Evolutionary conservation across 495 filamentous ascomycete genomes (phyloP), one percentile per base, ranked within the genome.

Genomic region (Amniculicola lignicola): DNA sequence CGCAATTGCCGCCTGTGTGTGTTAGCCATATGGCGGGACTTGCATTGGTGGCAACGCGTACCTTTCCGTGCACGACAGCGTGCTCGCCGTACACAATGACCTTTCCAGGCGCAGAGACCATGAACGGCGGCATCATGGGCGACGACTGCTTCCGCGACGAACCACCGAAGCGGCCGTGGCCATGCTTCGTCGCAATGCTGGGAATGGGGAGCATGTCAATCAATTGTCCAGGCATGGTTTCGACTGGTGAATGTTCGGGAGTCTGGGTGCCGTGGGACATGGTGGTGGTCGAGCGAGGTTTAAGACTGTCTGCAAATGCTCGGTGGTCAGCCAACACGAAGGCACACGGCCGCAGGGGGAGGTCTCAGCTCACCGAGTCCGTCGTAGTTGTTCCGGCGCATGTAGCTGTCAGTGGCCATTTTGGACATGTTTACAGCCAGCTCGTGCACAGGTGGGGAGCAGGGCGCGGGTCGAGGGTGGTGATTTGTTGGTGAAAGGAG

Each of bases 31-130:
- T 21, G 15, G 4, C 9, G 0, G 21, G 16, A 46, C 4, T 12
- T 25, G n/a, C 27, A 25, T 54, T 27, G 7, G 9, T 16, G 16
- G 14, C 15, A 31, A 28, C 6, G 59, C 70, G 52, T 64, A 86
- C 84, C 78, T 95, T 96, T 66, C 93, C 93, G 66, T 98, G 81
- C 9, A 98, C 93, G 1, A 96, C 93, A 10, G 93, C 88, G 75
- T 98, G 93, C 68, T 98, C 93, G 48, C 93, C 93, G 70, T 87
- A 96, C 15, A 96, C 88, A 67, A 98, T 97, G 64, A 95, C 92
- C 71, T 98, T 98, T 27, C 91, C 93, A 11, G 93, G 93, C 12
- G 93, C 91, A 5, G 93, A 97, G 50, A 96, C 91, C 87, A 97
- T 95, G 61, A 97, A 98, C 38, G 91, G 74, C 4, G 92, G 90